Evolutionary conservation across 2,329 filamentous ascomycete species (phyloP).

Genomic region (Nannizziopsis barbatae): DNA sequence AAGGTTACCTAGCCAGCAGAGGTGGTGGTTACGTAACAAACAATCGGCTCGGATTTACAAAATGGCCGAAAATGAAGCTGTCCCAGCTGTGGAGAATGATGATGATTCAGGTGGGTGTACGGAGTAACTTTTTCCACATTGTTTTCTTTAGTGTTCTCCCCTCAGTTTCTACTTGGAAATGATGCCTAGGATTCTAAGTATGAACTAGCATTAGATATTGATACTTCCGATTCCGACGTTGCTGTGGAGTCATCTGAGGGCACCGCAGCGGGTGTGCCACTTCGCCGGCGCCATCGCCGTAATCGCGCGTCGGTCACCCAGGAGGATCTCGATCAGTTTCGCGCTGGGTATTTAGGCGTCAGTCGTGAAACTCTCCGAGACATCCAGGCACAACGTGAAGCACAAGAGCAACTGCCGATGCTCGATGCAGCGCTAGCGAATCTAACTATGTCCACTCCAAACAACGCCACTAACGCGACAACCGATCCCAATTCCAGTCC

Average conservation of each 20-base stretch:
- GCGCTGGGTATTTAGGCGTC: constrained; percentile 14
- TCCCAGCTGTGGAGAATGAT: not conserved
- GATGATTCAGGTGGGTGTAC: not conserved
- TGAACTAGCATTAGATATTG: not conserved
- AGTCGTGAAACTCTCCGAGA: constrained; percentile 6
- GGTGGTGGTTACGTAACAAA: not conserved
- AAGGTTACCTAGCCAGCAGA: not conserved
- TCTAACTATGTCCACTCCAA: constrained; percentile 15
- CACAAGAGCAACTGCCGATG: constrained; percentile 20
- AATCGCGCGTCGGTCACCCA: constrained; percentile 14
- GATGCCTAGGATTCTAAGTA: not conserved
- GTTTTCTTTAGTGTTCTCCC: not conserved
- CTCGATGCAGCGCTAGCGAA: constrained; percentile 28
- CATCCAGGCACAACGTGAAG: constrained; percentile 10
- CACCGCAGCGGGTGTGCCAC: constrained; percentile 1
- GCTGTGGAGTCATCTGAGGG: constrained; percentile 12
- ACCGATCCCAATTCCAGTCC: constrained; percentile 15
- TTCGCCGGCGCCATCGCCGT: constrained; percentile 16
- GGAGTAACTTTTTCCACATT: not conserved
- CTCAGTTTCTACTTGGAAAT: not conserved
- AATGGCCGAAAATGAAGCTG: not conserved
- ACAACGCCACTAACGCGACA: constrained; percentile 12
- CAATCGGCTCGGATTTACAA: constrained; percentile 8
- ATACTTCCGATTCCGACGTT: constrained; percentile 3
- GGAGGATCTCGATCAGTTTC: constrained; percentile 16